Percentiles rank a stretch among this genome's conserved stretches.
These are phyloP conservation scores for Rhizophlyctis rosea DNA, from an alignment of 192 early-diverging fungal genomes.

Conservation along the genomic window DNA sequence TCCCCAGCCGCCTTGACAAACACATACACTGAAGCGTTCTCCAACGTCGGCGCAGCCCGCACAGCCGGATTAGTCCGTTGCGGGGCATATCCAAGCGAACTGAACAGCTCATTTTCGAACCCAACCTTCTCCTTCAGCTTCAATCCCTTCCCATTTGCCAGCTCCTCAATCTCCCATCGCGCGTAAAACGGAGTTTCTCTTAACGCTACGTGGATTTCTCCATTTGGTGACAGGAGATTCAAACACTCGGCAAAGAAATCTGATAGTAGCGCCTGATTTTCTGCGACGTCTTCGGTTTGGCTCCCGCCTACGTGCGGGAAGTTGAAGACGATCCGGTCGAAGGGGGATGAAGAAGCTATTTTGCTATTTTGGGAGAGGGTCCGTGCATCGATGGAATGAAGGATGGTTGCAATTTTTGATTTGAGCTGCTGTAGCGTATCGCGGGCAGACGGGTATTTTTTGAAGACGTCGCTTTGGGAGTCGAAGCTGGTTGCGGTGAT, in stretches of 20 bases:
- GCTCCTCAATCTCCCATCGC: constrained; percentile 28
- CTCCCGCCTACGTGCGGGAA: constrained; percentile 45
- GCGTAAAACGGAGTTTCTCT: constrained; percentile 40
- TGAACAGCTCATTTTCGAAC: constrained; percentile 32
- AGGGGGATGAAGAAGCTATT: no score
- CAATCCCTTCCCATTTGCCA: constrained; percentile 27
- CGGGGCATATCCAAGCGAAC: constrained; percentile 38
- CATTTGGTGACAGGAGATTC: constrained; percentile 17
- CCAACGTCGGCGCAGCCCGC: constrained; percentile 36
- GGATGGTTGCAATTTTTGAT: no score
- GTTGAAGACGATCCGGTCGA: constrained; percentile 39
- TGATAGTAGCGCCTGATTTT: constrained; percentile 29
- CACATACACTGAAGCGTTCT: constrained; percentile 39
- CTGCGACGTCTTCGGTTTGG: constrained; percentile 19
- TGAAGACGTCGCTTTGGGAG: no score
- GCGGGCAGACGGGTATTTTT: no score
- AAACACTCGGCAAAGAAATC: constrained; percentile 25
- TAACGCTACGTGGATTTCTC: constrained; percentile 34
- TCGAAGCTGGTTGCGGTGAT: constrained; percentile 31
- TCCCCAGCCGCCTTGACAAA: no score
- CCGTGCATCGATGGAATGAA: no score
- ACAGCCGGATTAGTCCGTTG: constrained; percentile 42
- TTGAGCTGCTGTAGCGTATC: no score
- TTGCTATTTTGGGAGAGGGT: no score
- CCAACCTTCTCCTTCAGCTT: constrained; percentile 1